A percentile compares a stretch with the other conserved stretches of the same genome.
Evolutionary conservation across 805 yeast genomes (phyloP).

Genomic region (Yamadazyma kitorensis): DNA sequence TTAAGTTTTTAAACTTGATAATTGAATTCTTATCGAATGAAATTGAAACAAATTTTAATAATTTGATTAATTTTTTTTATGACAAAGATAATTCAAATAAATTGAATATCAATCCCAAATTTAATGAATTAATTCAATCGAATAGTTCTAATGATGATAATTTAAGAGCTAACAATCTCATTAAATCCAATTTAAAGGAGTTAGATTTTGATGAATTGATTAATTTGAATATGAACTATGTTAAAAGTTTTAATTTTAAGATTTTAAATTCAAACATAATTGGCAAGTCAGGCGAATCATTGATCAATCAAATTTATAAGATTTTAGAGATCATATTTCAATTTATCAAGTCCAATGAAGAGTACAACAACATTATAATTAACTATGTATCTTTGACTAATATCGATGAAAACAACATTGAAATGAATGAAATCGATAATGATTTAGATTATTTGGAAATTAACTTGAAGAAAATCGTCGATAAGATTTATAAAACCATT

Average conservation of each 20-base stretch:
- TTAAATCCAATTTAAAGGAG: conserved; percentile 6
- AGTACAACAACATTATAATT: conserved; percentile 25
- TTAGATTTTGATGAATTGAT: conserved; percentile 46
- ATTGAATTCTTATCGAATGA: conserved; percentile 43
- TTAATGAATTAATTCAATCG: conserved; percentile 7
- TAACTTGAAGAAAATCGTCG: conserved; percentile 34
- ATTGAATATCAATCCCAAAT: conserved; percentile 6
- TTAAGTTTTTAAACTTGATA: conserved; percentile 41
- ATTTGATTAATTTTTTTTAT: conserved; percentile 20
- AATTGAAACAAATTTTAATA: conserved; percentile 40
- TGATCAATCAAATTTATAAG: conserved; percentile 31
- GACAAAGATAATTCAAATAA: conserved; percentile 15
- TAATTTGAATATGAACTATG: conserved; percentile 28
- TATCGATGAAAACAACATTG: conserved; percentile 18
- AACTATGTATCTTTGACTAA: conserved; percentile 28
- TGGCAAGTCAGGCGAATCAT: conserved; percentile 31
- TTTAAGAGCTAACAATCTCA: conserved; percentile 4
- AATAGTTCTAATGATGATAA: conserved; percentile 3
- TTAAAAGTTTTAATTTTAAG: conserved; percentile 27
- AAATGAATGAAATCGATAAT: conserved; percentile 20
- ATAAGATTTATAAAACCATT: conserved; percentile 35
- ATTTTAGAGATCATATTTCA: conserved; percentile 28
- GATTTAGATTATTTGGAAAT: conserved; percentile 27
- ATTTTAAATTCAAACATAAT: conserved; percentile 27
- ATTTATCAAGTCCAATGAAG: conserved; percentile 34